phyloP scores from a whole-genome alignment of 2,329 filamentous ascomycete species.

The Phialophora verrucosa region DNA sequence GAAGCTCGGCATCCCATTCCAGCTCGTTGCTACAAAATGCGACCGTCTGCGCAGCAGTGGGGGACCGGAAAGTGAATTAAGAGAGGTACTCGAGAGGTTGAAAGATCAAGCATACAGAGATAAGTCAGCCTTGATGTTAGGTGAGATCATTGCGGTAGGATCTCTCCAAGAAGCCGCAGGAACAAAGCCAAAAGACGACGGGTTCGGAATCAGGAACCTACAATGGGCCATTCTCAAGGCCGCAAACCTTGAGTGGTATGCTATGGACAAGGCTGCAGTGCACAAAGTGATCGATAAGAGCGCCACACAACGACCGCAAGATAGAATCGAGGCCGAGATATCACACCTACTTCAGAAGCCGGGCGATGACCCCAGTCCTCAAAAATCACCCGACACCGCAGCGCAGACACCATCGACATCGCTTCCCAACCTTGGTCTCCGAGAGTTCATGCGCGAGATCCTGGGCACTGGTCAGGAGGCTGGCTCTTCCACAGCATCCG shows the following conservation, averaged over 20 bases:
- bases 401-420: not conserved
- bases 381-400: not conserved
- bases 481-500: not conserved
- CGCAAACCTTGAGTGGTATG: constrained; percentile 59
- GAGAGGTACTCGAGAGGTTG: constrained; percentile 21
- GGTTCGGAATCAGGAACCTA: constrained; percentile 65
- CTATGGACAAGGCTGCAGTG: constrained; percentile 34
- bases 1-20: constrained; percentile 63
- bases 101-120: constrained; percentile 23
- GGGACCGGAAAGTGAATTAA: constrained; percentile 26
- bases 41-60: constrained; percentile 60
- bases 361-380: not conserved
- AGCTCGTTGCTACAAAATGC: constrained; percentile 70
- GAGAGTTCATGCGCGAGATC: constrained; percentile 32
- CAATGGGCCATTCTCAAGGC: constrained; percentile 69
- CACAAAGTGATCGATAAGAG: constrained; percentile 28
- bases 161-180: constrained; percentile 22
- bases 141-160: constrained; percentile 38
- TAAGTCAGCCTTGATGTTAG: constrained; percentile 41
- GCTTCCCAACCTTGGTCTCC: constrained; percentile 18
- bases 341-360: constrained; percentile 10
- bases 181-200: constrained; percentile 54
- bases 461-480: constrained; percentile 7
- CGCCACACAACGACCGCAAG: constrained; percentile 5
- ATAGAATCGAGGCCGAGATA: constrained; percentile 12